These are phyloP conservation scores for Saccharomycopsis schoenii DNA, from an alignment of 805 yeast species.

Conservation along the genomic window DNA sequence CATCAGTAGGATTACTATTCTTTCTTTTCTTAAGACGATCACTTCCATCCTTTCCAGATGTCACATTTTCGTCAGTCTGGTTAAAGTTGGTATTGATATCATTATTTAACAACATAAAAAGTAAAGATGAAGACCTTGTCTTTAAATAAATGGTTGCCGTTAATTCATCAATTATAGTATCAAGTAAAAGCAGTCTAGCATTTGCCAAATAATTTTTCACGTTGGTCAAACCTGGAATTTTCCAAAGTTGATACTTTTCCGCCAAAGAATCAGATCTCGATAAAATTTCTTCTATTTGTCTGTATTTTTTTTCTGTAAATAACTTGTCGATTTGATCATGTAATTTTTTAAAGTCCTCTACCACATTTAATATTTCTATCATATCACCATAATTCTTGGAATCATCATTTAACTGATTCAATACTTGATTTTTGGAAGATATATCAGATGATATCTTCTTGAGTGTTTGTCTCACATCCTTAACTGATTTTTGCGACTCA, in stretches of 20 bases:
- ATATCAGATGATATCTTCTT: slow-evolving; percentile 40
- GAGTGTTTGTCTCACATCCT: slow-evolving; percentile 38
- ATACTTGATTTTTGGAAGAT: slow-evolving; percentile 42
- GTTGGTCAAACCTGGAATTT: slow-evolving; percentile 42
- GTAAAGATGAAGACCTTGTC: slow-evolving; percentile 12
- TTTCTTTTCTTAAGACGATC: not conserved
- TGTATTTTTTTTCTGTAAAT: slow-evolving; percentile 62
- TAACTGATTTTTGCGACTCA: slow-evolving; percentile 53
- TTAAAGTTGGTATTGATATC: slow-evolving; percentile 7
- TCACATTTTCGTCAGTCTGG: not conserved
- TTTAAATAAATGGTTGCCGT: slow-evolving; percentile 55
- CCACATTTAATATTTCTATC: slow-evolving; percentile 58
- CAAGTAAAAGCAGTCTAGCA: slow-evolving; percentile 55
- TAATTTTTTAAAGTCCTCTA: slow-evolving; percentile 47
- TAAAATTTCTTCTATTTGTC: slow-evolving; percentile 51
- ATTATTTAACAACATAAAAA: slow-evolving; percentile 9
- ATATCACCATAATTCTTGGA: slow-evolving; percentile 55
- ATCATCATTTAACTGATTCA: slow-evolving; percentile 56
- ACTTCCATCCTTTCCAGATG: not conserved
- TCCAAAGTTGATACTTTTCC: slow-evolving; percentile 45
- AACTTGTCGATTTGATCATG: slow-evolving; percentile 57
- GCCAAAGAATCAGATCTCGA: slow-evolving; percentile 36
- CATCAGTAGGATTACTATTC: not conserved
- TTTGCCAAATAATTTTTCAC: slow-evolving; percentile 42
- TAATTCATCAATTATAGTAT: slow-evolving; percentile 67